These are phyloP conservation scores for Mortierella sp. DNA, from an alignment of 371 early-diverging fungal species.

Conservation along the genomic window DNA sequence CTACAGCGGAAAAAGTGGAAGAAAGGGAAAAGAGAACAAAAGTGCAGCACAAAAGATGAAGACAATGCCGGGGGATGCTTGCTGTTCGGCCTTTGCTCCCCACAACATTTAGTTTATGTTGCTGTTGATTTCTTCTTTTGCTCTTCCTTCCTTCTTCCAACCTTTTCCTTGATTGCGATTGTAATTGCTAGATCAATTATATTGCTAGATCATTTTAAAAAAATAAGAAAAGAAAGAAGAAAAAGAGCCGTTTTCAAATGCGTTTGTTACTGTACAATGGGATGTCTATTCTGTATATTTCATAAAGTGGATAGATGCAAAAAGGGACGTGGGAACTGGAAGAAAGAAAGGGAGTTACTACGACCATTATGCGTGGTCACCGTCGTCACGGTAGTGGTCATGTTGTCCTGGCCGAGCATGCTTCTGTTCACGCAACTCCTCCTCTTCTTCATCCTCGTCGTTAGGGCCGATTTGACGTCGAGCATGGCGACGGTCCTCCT, in stretches of 20 bases:
- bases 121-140: not conserved
- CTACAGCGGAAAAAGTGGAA: not conserved
- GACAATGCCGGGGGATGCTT: too few species aligned
- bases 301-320: not conserved
- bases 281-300: not conserved
- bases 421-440: conserved; percentile 5
- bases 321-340: not conserved
- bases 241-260: not conserved
- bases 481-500: conserved; percentile 15
- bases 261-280: not conserved
- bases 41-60: too few species aligned
- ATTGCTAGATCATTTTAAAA: too few species aligned
- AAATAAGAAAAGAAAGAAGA: too few species aligned
- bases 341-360: not conserved
- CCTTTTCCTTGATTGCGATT: not conserved
- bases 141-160: not conserved
- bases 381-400: conserved; percentile 27
- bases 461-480: not conserved
- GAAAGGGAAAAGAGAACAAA: not conserved
- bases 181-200: not conserved
- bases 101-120: too few species aligned
- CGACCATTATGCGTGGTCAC: conserved; percentile 8
- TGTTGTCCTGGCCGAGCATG: conserved; percentile 15
- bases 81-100: too few species aligned
- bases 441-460: not conserved